Base-by-base conservation (phyloP, 805 yeast species). In the Wickerhamiella lipophila region DNA sequence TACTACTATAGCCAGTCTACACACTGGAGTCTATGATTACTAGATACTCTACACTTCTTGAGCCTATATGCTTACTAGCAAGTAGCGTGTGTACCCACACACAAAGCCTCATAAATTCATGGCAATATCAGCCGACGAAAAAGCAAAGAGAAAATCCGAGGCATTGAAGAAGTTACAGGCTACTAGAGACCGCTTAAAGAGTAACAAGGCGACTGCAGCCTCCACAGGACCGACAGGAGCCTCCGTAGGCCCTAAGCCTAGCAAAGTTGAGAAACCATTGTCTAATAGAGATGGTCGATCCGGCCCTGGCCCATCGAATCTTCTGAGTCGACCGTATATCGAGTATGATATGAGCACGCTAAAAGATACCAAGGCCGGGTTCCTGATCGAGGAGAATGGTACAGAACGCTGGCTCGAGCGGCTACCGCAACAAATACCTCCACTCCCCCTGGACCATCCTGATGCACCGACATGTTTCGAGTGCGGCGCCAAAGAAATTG, bases 361-460 rank as follows among this genome's bases (percentile, higher is more conserved):
- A 86, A 76, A 77, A 53, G 96, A 92, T 57, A 69, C 82, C 1
- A 74, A 75, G 58, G 97, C 96, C 57, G 99, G 99, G 19, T 88
- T 79, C 60, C 69, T 88, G 54, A 60, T 67, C 0, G 75, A 71
- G 12, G 72, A 67, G 56, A 55, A 50, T 15, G 60, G 50, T 6
- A 49, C 46, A 2, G 55, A 54, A 15, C 52, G 53, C 11, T 58
- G 62, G 60, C 54, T 57, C 8, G 57, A 57, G 27, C 50, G 54
- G 13, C 51, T 57, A 8, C 52, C 63, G 11, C 58, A 55, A 12
- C 77, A 76, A 49, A 56, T 57, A 36, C 66, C 59, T 23, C 55
- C 58, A 15, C 54, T 35, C 32, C 56, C 52, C 19, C 49, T 76
- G 26, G 88, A 83, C 57, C 69, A 82, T 16, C 77, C 76, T 0